Base-by-base conservation (phyloP, 106 monocot genomes). In the Dendrobium officinale region DNA sequence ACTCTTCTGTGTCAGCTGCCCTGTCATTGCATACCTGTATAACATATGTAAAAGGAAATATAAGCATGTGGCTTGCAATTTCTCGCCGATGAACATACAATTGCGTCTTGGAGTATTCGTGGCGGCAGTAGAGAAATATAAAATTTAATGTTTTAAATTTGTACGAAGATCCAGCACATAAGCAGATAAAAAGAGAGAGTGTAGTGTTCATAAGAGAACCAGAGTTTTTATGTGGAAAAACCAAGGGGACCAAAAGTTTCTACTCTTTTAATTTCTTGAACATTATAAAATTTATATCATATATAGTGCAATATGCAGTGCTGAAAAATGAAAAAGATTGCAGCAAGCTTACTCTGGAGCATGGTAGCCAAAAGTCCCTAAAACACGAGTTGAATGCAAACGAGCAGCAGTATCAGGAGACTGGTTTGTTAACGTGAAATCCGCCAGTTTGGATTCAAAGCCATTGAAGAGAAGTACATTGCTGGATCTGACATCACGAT, bases 1-100 rank as follows among this genome's bases (percentile, higher is more conserved):
- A 67, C 91, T 88, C 55, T 91, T 91, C 78, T 84, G 91, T 20
- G 84, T 91, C 76, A 91, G 44, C 17, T 79, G 79, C 20, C 91
- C 91, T 4, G 86, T 91, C 91, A 91, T 91, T 9, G 91, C 91
- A 83, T 91, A 88, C 84, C 91, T 91, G 73, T 15, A 77, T 9
- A 49, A 72, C 9, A 67, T 43, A 75, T 26, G 15, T 1, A 29
- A 49, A 24, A 54, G 37, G 18, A 42, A 9, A 47, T 45, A n/a
- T 41, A 73, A 24, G 18, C 15, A 9, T 73, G 27, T 26, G 18
- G 6, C 64, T 66, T 20, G 54, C 5, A 54, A 66, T 18, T 66
- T 66, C 22, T 5, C 19, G 18, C 18, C 18, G 64, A 66, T 15
- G 64, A 5, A 9, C 27, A 6, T 10, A 68, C 13, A 31, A 31